phyloP scores from a whole-genome alignment of 352 stramenopile species.

The Phytophthora boehmeriae region DNA sequence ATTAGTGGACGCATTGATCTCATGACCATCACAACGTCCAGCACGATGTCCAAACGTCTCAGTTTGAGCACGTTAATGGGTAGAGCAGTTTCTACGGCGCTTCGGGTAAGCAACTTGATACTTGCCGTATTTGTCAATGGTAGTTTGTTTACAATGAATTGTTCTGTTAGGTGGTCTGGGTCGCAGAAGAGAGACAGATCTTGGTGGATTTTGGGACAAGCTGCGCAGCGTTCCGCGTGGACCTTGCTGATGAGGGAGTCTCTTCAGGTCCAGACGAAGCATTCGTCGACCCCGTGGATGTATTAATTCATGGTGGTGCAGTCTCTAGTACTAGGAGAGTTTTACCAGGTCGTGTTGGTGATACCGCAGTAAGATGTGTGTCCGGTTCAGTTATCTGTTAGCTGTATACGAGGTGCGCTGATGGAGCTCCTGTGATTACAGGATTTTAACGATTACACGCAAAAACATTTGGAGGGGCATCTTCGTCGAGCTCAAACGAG shows the following conservation, averaged over 20 bases:
- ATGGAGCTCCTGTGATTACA: constrained; percentile 6
- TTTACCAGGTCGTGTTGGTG: background rate
- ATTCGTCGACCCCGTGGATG: background rate
- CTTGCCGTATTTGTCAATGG: too few relatives aligned
- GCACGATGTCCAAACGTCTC: constrained; percentile 25
- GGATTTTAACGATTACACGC: constrained; percentile 11
- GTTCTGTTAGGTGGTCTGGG: constrained; percentile 24
- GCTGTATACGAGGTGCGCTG: background rate
- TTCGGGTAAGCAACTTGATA: constrained; percentile 13
- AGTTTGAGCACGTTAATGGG: constrained; percentile 28
- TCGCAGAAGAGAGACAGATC: constrained; percentile 18
- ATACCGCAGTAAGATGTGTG: constrained; percentile 11
- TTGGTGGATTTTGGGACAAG: constrained; percentile 20
- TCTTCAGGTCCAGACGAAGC: background rate
- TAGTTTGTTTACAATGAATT: too few relatives aligned
- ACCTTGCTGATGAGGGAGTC: constrained; percentile 10
- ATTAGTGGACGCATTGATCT: constrained; percentile 9
- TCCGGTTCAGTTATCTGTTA: background rate
- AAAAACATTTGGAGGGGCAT: constrained; percentile 5
- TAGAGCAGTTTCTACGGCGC: constrained; percentile 12
- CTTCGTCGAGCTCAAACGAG: background rate
- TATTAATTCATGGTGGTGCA: constrained; percentile 4
- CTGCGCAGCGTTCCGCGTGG: constrained; percentile 17
- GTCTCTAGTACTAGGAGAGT: background rate
- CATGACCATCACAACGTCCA: constrained; percentile 17